These are phyloP conservation scores for rapeseed (Brassica napus) DNA, from an alignment of 345 rosid genomes.

Conservation along the genomic window DNA sequence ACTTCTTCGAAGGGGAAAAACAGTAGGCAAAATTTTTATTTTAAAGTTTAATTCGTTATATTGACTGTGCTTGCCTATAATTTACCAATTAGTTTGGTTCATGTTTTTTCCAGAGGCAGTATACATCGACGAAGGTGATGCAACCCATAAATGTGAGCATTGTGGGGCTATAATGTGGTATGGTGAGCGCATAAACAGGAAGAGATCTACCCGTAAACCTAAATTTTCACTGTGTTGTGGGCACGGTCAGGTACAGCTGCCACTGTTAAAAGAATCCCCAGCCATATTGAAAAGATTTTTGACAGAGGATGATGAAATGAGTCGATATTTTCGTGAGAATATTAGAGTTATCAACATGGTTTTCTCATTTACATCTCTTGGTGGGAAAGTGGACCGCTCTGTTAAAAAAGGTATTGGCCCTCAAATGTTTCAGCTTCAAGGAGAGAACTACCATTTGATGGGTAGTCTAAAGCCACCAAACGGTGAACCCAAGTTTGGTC, in stretches of 20 bases:
- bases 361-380: background rate
- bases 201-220: background rate
- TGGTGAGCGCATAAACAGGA: background rate
- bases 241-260: background rate
- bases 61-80: background rate
- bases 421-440: background rate
- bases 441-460: background rate
- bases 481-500: background rate
- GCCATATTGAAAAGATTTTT: background rate
- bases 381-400: background rate
- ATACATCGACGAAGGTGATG: background rate
- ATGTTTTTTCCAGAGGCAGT: background rate
- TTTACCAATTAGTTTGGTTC: no score
- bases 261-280: background rate
- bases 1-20: background rate
- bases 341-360: background rate
- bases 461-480: background rate
- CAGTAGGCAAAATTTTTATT: background rate
- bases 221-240: background rate
- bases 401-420: background rate
- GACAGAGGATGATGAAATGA: background rate
- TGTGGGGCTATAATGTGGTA: background rate
- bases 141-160: background rate
- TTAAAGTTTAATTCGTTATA: no score
- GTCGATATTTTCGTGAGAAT: background rate